phyloP scores from a whole-genome alignment of 352 stramenopile species.

The Phytopythium vexans region DNA sequence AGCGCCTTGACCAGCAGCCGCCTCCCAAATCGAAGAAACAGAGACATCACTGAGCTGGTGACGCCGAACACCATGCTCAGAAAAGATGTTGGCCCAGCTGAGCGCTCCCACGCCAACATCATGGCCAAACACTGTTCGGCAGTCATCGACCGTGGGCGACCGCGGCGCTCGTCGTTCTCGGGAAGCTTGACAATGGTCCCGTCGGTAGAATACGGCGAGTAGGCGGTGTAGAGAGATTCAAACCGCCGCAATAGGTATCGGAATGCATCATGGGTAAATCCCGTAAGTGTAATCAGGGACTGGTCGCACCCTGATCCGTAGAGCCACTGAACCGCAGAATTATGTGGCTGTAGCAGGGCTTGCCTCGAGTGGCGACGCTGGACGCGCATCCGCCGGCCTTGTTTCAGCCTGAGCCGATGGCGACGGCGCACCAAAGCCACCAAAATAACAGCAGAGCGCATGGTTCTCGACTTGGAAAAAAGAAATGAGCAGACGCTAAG shows the following conservation, averaged over 20 bases:
- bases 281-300: slow-evolving; percentile 4
- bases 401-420: no score
- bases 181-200: no score
- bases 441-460: no score
- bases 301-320: not conserved
- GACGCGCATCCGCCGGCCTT: no score
- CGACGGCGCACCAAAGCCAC: no score
- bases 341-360: not conserved
- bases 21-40: slow-evolving; percentile 3
- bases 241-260: not conserved
- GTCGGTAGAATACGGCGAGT: not conserved
- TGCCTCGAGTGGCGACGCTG: not conserved
- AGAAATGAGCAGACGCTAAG: no score
- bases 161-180: not conserved
- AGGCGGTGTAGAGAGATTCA: not conserved
- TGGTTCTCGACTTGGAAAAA: no score
- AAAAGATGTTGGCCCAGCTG: not conserved
- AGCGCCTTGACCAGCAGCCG: not conserved
- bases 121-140: not conserved
- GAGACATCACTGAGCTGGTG: not conserved
- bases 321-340: not conserved
- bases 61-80: slow-evolving; percentile 5
- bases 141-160: not conserved
- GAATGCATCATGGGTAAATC: not conserved
- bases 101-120: not conserved